Evolutionary conservation across 495 filamentous ascomycete species (phyloP), one percentile per base, ranked within the genome.

Genomic region (Oleoguttula mirabilis): DNA sequence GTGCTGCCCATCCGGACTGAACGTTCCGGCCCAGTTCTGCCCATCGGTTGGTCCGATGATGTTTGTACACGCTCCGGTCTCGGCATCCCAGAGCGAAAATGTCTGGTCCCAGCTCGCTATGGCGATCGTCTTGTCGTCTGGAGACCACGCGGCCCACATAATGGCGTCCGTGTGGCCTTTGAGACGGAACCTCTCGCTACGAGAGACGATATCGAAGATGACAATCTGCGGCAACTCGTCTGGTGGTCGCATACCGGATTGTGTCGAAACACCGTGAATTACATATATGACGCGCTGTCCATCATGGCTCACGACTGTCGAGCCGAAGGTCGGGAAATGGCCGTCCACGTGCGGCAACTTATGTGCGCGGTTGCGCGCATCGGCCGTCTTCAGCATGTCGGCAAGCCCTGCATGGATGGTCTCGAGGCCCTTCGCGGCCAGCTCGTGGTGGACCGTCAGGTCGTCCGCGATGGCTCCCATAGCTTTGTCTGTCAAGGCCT

Each of bases 41-140:
- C 50, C 32, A 6, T 34, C 39, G 10, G 47, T 39, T 48, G 51
- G 12, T 8, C 20, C 7, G 47, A 23, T 32, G 24, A 19, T 19
- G 36, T 39, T 10, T 8, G 7, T 19, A 22, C 36, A 39, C 15
- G 5, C 41, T 1, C 62, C 62, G 11, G 39, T 54, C 3, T 3
- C 21, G 3, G 43, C 44, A 39, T 50, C 37, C 55, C 60, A 58
- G 45, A 66, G 53, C 21, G 53, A 47, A 7, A 56, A 52, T 1
- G 52, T 60, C 10, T 51, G 35, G 25, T 66, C 62, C 58, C 55
- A 63, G 11, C 55, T 46, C 14, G 56, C 55, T 11, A 49, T 60
- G 11, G 50, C 60, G 35, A 62, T 57, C 41, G 51, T 22, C 14
- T 38, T 44, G 24, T 54, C 46, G 43, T 63, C 44, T n/a, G 55